Evolutionary conservation across 495 filamentous ascomycete genomes (phyloP).

Genomic region (Aspergillus saccharolyticus): DNA sequence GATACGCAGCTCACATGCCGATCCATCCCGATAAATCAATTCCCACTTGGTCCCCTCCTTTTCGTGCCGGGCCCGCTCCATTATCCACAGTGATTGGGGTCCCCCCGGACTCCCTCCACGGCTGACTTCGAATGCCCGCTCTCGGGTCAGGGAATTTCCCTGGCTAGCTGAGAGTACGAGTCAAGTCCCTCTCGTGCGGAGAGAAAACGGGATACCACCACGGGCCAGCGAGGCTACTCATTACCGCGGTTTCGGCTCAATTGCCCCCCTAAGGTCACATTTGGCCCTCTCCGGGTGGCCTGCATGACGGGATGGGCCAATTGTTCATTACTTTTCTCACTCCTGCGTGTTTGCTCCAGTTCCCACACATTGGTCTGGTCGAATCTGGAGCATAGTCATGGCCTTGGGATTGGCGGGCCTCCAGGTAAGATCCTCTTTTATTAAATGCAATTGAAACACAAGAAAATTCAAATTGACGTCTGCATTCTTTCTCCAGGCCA

Average conservation of each 20-base stretch:
- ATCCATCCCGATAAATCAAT: background rate
- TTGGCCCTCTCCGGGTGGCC: background rate
- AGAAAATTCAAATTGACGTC: background rate
- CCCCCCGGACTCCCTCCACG: background rate
- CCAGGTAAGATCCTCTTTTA: background rate
- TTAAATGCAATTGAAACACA: too few species aligned
- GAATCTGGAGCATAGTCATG: too few species aligned
- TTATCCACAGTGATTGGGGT: background rate
- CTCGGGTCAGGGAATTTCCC: background rate
- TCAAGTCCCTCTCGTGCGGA: background rate
- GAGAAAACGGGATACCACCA: background rate
- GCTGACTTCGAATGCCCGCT: background rate
- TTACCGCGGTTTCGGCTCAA: background rate
- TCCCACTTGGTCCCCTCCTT: background rate
- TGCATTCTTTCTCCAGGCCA: slow-evolving; percentile 6
- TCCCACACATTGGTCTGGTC: too few species aligned
- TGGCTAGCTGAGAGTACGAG: background rate
- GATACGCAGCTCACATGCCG: background rate
- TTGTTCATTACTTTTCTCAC: background rate
- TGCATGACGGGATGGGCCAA: background rate
- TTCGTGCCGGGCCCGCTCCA: background rate
- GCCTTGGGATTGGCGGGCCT: background rate
- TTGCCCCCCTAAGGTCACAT: background rate
- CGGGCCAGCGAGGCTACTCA: background rate
- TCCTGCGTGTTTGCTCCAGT: background rate